Percentiles rank a stretch among this genome's conserved stretches.
Evolutionary conservation across 2,329 filamentous ascomycete genomes (phyloP).

Genomic region (Colletotrichum sp.): DNA sequence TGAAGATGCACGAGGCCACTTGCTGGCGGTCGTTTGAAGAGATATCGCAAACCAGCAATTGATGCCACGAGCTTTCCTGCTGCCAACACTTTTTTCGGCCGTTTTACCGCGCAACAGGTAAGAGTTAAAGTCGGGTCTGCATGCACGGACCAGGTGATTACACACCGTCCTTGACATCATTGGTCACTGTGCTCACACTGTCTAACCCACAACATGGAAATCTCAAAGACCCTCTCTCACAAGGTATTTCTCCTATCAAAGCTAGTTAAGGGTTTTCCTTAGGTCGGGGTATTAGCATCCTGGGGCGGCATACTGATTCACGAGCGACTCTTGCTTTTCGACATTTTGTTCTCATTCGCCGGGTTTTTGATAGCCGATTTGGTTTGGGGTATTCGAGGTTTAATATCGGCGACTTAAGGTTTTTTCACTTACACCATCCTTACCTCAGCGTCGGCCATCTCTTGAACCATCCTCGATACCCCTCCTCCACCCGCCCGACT

Average conservation of each 20-base stretch:
- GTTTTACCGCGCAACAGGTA: constrained; percentile 1
- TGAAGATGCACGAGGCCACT: not conserved
- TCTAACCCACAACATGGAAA: not conserved
- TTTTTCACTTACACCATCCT: constrained; percentile 16
- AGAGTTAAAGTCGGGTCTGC: not conserved
- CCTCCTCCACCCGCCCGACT: not conserved
- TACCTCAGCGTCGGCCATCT: not conserved
- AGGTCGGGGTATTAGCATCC: not conserved
- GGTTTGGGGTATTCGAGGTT: not conserved
- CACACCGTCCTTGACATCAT: constrained; percentile 7
- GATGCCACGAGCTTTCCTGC: not conserved
- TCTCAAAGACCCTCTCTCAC: not conserved
- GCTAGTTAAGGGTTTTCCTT: not conserved
- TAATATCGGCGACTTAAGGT: not conserved
- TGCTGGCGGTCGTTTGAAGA: not conserved
- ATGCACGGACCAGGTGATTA: constrained; percentile 8
- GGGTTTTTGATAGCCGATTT: not conserved
- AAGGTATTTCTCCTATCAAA: not conserved
- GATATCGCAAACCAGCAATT: not conserved
- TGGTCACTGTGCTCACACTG: not conserved
- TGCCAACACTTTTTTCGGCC: constrained; percentile 1
- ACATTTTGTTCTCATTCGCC: not conserved
- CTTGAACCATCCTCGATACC: not conserved
- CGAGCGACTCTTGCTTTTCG: not conserved
- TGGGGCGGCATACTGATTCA: not conserved